These are phyloP conservation scores for Pseudocercospora fuligena DNA, from an alignment of 2,329 filamentous ascomycete species.

Conservation along the genomic window DNA sequence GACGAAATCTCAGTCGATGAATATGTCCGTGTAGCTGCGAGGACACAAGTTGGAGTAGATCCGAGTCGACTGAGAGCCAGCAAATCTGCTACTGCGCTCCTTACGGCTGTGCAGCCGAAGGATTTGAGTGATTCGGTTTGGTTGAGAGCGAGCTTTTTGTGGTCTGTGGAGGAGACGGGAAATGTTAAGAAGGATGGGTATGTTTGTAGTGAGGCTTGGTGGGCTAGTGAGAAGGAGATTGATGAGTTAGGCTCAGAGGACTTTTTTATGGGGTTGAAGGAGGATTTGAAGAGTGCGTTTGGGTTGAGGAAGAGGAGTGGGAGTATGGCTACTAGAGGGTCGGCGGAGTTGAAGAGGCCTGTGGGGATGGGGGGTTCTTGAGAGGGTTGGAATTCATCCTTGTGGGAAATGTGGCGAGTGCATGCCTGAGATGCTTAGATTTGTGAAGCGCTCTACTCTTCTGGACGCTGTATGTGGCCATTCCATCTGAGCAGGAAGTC, in stretches of 20 bases:
- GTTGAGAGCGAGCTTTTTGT: conserved; percentile 25
- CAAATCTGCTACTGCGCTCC: conserved; percentile 21
- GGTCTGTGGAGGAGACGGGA: conserved; percentile 19
- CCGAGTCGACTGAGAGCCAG: conserved; percentile 20
- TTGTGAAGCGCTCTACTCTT: no score
- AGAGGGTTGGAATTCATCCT: no score
- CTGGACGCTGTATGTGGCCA: no score
- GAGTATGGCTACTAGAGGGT: background rate
- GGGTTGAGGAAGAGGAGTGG: conserved; percentile 12
- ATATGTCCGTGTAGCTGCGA: conserved; percentile 23
- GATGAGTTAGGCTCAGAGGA: conserved; percentile 15
- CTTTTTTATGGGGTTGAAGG: conserved; percentile 24
- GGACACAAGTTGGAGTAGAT: conserved; percentile 26
- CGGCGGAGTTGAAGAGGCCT: no score
- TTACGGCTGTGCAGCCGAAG: conserved; percentile 23
- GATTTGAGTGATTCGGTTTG: conserved; percentile 24
- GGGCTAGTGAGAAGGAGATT: conserved; percentile 20
- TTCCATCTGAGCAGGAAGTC: no score
- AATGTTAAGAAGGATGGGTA: conserved; percentile 15
- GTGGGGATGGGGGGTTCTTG: no score
- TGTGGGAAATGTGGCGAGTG: no score
- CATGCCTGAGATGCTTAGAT: no score
- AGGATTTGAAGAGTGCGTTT: conserved; percentile 22
- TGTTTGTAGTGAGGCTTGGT: conserved; percentile 20
- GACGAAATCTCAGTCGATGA: conserved; percentile 26